phyloP scores from a whole-genome alignment of 1,284 basidiomycete species.

The Pyrrhoderma noxium region DNA sequence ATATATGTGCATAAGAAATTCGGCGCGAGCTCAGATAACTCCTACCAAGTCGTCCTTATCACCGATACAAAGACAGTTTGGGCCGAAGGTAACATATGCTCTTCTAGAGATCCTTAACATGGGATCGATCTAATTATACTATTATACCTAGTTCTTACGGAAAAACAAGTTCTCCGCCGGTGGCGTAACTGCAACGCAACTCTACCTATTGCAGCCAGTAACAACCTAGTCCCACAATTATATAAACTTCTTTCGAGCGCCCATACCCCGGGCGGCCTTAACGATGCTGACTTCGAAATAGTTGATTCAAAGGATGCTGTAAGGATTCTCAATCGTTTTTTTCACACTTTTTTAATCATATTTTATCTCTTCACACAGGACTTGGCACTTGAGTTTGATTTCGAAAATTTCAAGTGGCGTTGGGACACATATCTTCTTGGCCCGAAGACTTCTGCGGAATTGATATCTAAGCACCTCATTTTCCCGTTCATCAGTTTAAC shows the following conservation, averaged over 20 bases:
- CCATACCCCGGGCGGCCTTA: slow-evolving; percentile 52
- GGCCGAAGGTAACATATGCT: slow-evolving; percentile 55
- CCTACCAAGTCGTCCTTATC: slow-evolving; percentile 46
- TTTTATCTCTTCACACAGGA: slow-evolving; percentile 39
- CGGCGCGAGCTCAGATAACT: slow-evolving; percentile 24
- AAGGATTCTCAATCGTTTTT: slow-evolving; percentile 22
- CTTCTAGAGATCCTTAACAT: too few species aligned
- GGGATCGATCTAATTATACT: slow-evolving; percentile 7
- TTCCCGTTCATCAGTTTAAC: slow-evolving; percentile 63
- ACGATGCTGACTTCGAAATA: slow-evolving; percentile 50
- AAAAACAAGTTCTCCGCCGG: slow-evolving; percentile 54
- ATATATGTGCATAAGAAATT: slow-evolving; percentile 12
- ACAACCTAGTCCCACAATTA: slow-evolving; percentile 52
- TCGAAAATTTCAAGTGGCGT: slow-evolving; percentile 58
- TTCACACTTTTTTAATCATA: background rate
- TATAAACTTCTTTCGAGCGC: slow-evolving; percentile 40
- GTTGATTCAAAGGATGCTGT: slow-evolving; percentile 55
- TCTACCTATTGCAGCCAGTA: slow-evolving; percentile 26
- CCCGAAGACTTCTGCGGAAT: slow-evolving; percentile 53
- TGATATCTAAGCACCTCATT: slow-evolving; percentile 69
- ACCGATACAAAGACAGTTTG: slow-evolving; percentile 70
- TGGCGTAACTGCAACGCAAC: slow-evolving; percentile 52
- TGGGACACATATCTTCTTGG: slow-evolving; percentile 67
- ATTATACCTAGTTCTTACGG: slow-evolving; percentile 40
- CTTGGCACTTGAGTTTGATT: slow-evolving; percentile 52